Base-by-base conservation (phyloP, 2,329 filamentous ascomycete species). In the Ceratocystis destructans region DNA sequence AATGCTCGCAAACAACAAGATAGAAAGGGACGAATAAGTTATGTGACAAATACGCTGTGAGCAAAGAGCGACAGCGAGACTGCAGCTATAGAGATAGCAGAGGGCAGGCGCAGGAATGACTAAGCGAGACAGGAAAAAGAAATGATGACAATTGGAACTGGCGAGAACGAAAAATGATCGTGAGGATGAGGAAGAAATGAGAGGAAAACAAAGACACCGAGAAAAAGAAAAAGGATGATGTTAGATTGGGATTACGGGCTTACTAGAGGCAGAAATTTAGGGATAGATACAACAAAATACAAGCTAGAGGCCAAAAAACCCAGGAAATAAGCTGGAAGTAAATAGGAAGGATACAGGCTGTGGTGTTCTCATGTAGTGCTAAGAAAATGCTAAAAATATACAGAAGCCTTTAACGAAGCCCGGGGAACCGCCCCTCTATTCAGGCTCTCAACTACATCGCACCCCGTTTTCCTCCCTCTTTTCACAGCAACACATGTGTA, bases 201-300 rank as follows among this genome's bases (percentile, higher is more conserved):
- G 46, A 65, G 28, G 46, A 65, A 65, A 61, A 57, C 15, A 44
- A 31, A 61, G 1, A 62, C 33, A 8, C 28, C 44, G 44, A 62
- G 2, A 62, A 44, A 4, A 45, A 64, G 28, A 10, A 45, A 48
- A 7, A 59, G 61, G 25, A 55, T n/a, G 22, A 28, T 5, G n/a
- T 20, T 10, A 41, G 3, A 12, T 41, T 41, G 37, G 10, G 37
- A 37, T 10, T 3, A 37, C n/a, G 5, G 22, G 17, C 28, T 64
- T 12, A 15, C 50, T 17, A n/a, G 53, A 64, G 15, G 37, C 15
- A 10, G n/a, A 48, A 20, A 33, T 20, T 17, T 3, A 64, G n/a
- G n/a, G 31, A 33, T 37, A n/a, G 10, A 48, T 5, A 8, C 2
- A 37, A 10, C 53, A 37, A 22, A 28, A 6, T 25, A 25, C 22